These are phyloP conservation scores for Discostella stelligeroides DNA, from an alignment of 108 stramenopile genomes.

Conservation along the genomic window DNA sequence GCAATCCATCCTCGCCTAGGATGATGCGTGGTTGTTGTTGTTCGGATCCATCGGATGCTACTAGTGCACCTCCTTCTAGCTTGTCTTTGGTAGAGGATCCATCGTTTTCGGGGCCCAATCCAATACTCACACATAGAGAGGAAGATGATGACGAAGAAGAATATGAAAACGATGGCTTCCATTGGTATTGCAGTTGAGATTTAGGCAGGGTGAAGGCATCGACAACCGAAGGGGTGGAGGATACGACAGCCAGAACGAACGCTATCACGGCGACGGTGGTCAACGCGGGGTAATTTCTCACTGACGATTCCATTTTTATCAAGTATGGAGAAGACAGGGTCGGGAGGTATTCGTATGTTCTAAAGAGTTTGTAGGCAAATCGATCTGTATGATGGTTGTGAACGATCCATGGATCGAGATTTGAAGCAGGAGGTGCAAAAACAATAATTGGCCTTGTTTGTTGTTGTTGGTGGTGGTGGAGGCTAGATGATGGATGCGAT, in stretches of 20 bases:
- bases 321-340: background rate
- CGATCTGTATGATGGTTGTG: background rate
- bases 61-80: background rate
- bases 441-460: too few species aligned
- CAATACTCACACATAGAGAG: constrained; percentile 37
- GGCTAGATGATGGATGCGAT: too few species aligned
- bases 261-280: background rate
- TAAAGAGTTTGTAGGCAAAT: too few species aligned
- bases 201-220: constrained; percentile 7
- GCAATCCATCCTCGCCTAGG: constrained; percentile 30
- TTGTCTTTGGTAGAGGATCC: constrained; percentile 1
- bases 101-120: constrained; percentile 43
- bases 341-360: too few species aligned
- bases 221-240: background rate
- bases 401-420: too few species aligned
- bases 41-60: background rate
- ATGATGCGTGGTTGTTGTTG: constrained; percentile 39
- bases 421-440: too few species aligned
- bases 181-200: background rate
- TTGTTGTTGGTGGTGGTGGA: too few species aligned
- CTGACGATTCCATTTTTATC: constrained; percentile 9
- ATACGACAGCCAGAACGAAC: background rate
- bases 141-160: background rate
- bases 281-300: constrained; percentile 5
- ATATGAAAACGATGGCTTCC: background rate